Evolutionary conservation across 2,329 filamentous ascomycete species (phyloP), one percentile per base, ranked within the genome.

Genomic region (Cercospora zeina): DNA sequence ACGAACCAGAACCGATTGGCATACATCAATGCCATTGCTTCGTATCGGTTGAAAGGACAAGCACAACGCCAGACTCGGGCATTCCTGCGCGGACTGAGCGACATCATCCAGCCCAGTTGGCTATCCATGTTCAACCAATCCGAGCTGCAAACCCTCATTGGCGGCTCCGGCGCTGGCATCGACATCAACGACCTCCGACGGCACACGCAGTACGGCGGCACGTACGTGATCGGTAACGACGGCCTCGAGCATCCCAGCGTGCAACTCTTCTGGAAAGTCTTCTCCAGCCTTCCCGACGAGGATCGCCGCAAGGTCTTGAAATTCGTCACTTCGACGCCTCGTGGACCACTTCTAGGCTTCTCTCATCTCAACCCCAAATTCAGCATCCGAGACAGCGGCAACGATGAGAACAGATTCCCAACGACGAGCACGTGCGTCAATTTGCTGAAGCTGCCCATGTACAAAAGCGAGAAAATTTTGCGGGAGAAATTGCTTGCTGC

Each of bases 111-210:
- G 62, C 93, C 93, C 0, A 86, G 86, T 3, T 99, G 95, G 95
- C 83, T 99, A 4, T 92, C 89, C 70, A 97, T 99, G 95, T 99
- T 99, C 81, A 99, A 99, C 76, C 93, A 97, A 75, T 86, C 86
- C 2, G 95, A 99, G 75, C 83, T 99, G 4, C 95, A 97, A 77
- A 95, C 91, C 1, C 87, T 99, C 5, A 89, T 99, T 14, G 91
- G 92, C 58, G 95, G 95, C 47, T 92, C 96, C 7, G 65, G 64
- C 8, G 88, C 88, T 9, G 87, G 90, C 65, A 96, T 99, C 62
- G 89, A 97, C 71, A 83, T 99, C 36, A 86, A 89, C 30, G 95
- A 99, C 74, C 82, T 97, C 42, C 86, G 93, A 24, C 82, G 81
- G 58, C 90, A 97, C 77, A 97, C 95, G 0, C 77, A 85, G 2